phyloP scores from a whole-genome alignment of 1,139 yeast genomes.

The Pichia sp. region DNA sequence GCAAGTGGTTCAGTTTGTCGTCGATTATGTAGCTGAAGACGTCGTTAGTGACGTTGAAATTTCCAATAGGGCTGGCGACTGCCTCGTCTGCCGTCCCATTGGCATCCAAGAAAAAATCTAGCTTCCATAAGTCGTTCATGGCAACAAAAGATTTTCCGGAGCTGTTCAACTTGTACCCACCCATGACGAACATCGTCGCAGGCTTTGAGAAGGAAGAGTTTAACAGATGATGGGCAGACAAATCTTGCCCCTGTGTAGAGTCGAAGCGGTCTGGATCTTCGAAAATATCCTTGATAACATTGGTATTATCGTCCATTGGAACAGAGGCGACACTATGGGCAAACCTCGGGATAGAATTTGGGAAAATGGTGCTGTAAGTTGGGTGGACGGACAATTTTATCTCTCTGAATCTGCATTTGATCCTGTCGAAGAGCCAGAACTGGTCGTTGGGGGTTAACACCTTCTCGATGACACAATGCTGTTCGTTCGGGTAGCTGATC shows the following conservation, averaged over 20 bases:
- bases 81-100: slow-evolving; percentile 29
- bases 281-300: neutral
- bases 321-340: slow-evolving; percentile 40
- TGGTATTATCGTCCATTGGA: slow-evolving; percentile 26
- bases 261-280: neutral
- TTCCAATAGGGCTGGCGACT: slow-evolving; percentile 31
- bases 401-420: slow-evolving; percentile 36
- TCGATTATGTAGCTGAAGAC: slow-evolving; percentile 21
- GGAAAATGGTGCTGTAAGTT: slow-evolving; percentile 34
- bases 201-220: slow-evolving; percentile 21
- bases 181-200: slow-evolving; percentile 38
- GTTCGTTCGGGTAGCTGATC: slow-evolving; percentile 29
- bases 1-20: slow-evolving; percentile 14
- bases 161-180: slow-evolving; percentile 36
- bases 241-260: neutral
- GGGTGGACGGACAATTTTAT: slow-evolving; percentile 40
- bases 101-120: slow-evolving; percentile 38
- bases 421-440: slow-evolving; percentile 42
- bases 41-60: slow-evolving; percentile 24
- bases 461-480: slow-evolving; percentile 34
- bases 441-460: slow-evolving; percentile 36
- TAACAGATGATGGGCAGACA: neutral
- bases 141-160: slow-evolving; percentile 34
- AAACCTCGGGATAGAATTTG: slow-evolving; percentile 43
- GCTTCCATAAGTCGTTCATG: slow-evolving; percentile 45